Base-by-base conservation (phyloP, 2,329 filamentous ascomycete species). In the Hymenoscyphus occultus region DNA sequence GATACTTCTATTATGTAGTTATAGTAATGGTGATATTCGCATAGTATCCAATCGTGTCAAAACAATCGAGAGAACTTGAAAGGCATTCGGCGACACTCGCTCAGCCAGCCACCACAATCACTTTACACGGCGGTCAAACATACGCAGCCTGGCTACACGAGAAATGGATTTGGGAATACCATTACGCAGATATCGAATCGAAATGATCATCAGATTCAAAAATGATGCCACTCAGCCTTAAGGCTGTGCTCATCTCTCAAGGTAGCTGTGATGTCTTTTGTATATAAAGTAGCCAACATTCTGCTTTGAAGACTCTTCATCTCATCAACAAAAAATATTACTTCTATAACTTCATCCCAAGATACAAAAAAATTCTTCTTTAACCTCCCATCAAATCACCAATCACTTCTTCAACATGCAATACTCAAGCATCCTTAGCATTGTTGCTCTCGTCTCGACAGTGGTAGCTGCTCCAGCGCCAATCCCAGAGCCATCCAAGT, bases 351-450 rank as follows among this genome's bases (percentile, higher is more conserved):
- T 35, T 31, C 13, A 54, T 56, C 35, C 40, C 9, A 39, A 12
- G 6, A 62, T 59, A 35, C 39, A 35, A 59, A 3, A 16, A 59
- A 12, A 16, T 51, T n/a, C 9, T 42, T 9, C 9, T 14, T 58
- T 31, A 16, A 57, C 2, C 14, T 42, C 6, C 19, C 13, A 39
- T 48, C 39, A 28, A 51, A 51, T 19, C 19, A 22, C 9, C 48
- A 51, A 19, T 22, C 45, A 48, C n/a, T 62, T 22, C 40, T 40
- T 64, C 67, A 71, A 68, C 48, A 72, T 72, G 70, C 62, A 68
- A 40, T 68, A 66, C 65, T 58, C 67, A 13, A 67, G 48, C 39
- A 51, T 71, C 57, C 22, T 70, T 54, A 57, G 66, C 40, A 57
- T 72, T 39, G 42, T 61, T 28, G 60, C 70, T 40, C 65, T 56